These are phyloP conservation scores for Alternaria panax DNA, from an alignment of 2,329 filamentous ascomycete species.

Conservation along the genomic window DNA sequence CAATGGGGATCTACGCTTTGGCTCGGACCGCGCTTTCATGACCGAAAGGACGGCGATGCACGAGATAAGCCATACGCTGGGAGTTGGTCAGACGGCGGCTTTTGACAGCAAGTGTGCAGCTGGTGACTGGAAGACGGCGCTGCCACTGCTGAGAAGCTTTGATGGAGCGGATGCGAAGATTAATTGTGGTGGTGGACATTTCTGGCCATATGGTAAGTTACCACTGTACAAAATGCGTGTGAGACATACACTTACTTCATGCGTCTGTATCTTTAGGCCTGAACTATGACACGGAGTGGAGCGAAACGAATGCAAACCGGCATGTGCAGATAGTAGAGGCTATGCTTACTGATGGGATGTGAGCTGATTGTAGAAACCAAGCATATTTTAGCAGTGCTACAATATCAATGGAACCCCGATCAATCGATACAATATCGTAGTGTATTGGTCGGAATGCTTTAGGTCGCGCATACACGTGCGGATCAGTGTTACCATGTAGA, in stretches of 20 bases:
- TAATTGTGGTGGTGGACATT: conserved; percentile 42
- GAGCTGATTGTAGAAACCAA: background rate
- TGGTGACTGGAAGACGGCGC: conserved; percentile 43
- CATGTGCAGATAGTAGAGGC: conserved; percentile 45
- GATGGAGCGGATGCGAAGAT: conserved; percentile 42
- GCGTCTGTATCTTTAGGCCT: conserved; percentile 14
- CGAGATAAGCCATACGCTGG: conserved; percentile 45
- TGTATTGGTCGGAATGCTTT: background rate
- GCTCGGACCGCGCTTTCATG: conserved; percentile 45
- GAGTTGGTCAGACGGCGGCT: conserved; percentile 43
- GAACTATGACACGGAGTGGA: conserved; percentile 48
- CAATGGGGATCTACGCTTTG: conserved; percentile 47
- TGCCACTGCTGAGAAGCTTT: conserved; percentile 41
- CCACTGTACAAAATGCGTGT: background rate
- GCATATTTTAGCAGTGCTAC: background rate
- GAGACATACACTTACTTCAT: background rate
- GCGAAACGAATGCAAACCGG: conserved; percentile 44
- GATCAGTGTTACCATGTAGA: background rate
- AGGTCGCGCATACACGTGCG: background rate
- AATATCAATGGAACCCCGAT: background rate
- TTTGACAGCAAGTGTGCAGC: conserved; percentile 40
- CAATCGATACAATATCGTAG: background rate
- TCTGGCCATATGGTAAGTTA: conserved; percentile 42
- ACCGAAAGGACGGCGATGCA: conserved; percentile 47
- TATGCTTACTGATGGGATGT: conserved; percentile 46